Percentiles rank a stretch among this genome's conserved stretches.
Conservation (phyloP, 2,329 filamentous ascomycete genomes). For the Colletotrichum sp. region DNA sequence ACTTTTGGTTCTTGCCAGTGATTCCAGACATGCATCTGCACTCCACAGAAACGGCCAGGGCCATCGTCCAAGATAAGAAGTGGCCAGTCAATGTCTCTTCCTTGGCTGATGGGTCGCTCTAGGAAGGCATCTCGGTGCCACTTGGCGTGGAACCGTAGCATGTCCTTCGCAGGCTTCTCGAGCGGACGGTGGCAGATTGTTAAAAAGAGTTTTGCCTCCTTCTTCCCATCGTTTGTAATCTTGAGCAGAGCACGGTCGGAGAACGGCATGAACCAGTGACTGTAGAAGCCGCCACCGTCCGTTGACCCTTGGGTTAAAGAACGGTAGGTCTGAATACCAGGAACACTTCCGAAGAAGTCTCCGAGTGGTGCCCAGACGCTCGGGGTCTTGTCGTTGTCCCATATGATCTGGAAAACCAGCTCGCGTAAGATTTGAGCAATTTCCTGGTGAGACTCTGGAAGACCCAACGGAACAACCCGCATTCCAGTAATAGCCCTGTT, state of each 20-base stretch:
- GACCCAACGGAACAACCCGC: conserved; percentile 2
- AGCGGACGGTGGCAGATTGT: conserved; percentile 5
- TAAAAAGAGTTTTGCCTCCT: conserved; percentile 6
- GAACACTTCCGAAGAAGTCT: conserved; percentile 17
- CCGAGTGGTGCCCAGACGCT: conserved; percentile 15
- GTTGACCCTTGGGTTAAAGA: conserved; percentile 10
- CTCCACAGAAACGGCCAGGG: conserved; percentile 10
- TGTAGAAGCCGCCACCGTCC: conserved; percentile 15
- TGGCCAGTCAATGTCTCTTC: conserved; percentile 14
- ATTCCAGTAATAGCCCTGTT: conserved; percentile 11
- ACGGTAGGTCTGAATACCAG: conserved; percentile 8
- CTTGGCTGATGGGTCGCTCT: conserved; percentile 2
- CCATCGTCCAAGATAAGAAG: conserved; percentile 1
- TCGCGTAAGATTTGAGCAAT: neutral
- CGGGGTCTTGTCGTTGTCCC: conserved; percentile 4
- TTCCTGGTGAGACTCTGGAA: neutral
- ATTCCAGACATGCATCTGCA: conserved; percentile 19
- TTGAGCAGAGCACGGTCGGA: conserved; percentile 5
- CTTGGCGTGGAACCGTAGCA: conserved; percentile 15
- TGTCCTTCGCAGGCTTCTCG: neutral
- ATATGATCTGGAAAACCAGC: conserved; percentile 4
- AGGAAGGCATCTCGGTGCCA: conserved; percentile 13
- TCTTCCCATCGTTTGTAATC: conserved; percentile 9
- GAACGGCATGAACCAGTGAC: conserved; percentile 19
- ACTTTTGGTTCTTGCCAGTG: conserved; percentile 5